Conservation (phyloP, 2,329 filamentous ascomycete genomes). For the Dactylonectria macrodidyma region DNA sequence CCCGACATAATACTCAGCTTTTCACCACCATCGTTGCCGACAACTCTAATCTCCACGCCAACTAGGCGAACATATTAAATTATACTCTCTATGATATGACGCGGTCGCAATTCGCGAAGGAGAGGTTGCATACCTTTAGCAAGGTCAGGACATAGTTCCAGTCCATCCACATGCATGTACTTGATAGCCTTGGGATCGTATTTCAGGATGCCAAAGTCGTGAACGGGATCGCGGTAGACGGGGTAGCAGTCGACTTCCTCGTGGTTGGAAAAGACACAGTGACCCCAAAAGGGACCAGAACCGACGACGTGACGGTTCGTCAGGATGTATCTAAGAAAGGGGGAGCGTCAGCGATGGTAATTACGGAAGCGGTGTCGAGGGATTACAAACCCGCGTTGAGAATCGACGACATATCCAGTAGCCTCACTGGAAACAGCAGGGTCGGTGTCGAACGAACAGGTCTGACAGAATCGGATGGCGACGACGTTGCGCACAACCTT, state of each 20-base stretch:
- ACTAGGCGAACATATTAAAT: conserved; percentile 64
- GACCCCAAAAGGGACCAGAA: conserved; percentile 96
- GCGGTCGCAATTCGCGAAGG: background rate
- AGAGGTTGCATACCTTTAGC: conserved; percentile 71
- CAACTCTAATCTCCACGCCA: conserved; percentile 94
- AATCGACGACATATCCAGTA: conserved; percentile 97
- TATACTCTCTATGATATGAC: background rate
- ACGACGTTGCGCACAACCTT: conserved; percentile 95
- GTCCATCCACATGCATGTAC: conserved; percentile 90
- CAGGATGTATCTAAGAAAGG: conserved; percentile 75
- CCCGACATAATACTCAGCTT: conserved; percentile 98
- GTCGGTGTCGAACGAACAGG: conserved; percentile 98
- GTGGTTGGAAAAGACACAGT: conserved; percentile 98
- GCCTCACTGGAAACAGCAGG: conserved; percentile 93
- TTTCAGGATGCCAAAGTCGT: conserved; percentile 97
- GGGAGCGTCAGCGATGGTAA: conserved; percentile 15
- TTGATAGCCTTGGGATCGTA: conserved; percentile 98
- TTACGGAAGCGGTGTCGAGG: background rate
- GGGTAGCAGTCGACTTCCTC: conserved; percentile 96
- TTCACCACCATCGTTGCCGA: conserved; percentile 98
- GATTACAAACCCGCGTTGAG: conserved; percentile 80
- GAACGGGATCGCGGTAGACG: conserved; percentile 97
- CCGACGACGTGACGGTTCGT: conserved; percentile 96
- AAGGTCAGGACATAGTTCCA: conserved; percentile 86
- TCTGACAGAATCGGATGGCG: conserved; percentile 99